phyloP scores from a whole-genome alignment of 768 basidiomycete species.

The Grammothele lineata region DNA sequence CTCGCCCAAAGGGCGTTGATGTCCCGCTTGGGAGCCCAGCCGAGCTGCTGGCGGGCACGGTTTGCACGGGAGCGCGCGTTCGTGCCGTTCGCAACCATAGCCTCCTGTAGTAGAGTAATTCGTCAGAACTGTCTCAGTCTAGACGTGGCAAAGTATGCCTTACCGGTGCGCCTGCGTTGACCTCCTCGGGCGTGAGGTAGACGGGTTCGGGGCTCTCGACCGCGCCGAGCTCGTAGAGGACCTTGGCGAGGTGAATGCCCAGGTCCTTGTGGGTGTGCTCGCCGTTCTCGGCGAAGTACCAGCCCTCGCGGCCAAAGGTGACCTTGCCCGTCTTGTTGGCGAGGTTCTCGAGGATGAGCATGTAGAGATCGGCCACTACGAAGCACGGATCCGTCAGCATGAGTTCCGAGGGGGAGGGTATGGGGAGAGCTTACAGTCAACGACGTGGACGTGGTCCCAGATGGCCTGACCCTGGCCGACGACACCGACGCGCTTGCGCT shows the following conservation, averaged over 20 bases:
- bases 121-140: constrained; percentile 35
- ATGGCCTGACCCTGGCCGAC: constrained; percentile 55
- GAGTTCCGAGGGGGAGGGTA: background rate
- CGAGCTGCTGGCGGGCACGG: constrained; percentile 33
- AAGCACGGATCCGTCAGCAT: background rate
- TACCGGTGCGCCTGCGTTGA: too few relatives aligned
- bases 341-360: constrained; percentile 36
- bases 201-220: constrained; percentile 32
- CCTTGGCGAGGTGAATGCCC: constrained; percentile 30
- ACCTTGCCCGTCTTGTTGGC: constrained; percentile 22
- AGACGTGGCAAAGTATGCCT: too few relatives aligned
- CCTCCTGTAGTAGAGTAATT: background rate
- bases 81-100: background rate
- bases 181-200: constrained; percentile 39
- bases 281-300: constrained; percentile 27
- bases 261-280: constrained; percentile 28
- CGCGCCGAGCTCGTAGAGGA: constrained; percentile 23
- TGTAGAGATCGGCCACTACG: constrained; percentile 39
- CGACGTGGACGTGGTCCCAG: constrained; percentile 56
- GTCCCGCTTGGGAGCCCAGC: constrained; percentile 44
- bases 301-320: constrained; percentile 29
- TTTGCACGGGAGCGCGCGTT: constrained; percentile 22
- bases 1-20: constrained; percentile 38
- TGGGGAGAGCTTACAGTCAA: constrained; percentile 38
- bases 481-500: constrained; percentile 47